Base-by-base conservation (phyloP, 2,329 filamentous ascomycete species). In the Trichoderma sp. region DNA sequence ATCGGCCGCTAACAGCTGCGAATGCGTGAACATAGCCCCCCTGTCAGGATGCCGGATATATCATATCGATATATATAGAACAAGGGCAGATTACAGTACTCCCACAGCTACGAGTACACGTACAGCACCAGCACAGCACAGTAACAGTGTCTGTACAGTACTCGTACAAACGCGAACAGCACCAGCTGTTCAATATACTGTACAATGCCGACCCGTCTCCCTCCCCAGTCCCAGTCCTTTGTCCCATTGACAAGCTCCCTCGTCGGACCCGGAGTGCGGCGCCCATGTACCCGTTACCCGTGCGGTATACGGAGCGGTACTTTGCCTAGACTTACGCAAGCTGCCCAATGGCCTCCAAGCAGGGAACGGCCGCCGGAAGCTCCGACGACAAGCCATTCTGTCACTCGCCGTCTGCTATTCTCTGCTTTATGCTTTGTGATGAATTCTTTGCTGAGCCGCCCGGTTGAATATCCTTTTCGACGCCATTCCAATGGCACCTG, bases 21-120 rank as follows among this genome's bases (percentile, higher is more conserved):
- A 43, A 30, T 30, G 61, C 23, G 43, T 64, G 36, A 39, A 50
- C 61, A 64, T 64, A 64, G 36, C 47, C 30, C 63, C 63, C 63
- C 30, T 65, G 61, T 63, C 61, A 63, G 36, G 28, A 20, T 39
- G 20, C 43, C 43, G 59, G 17, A 47, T 61, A 53, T 55, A 47
- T 62, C n/a, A 47, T 47, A 39, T 39, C 36, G n/a, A 55, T 70
- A 57, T 58, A 55, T 65, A 64, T 58, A 69, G 55, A 58, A 69
- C 66, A 69, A 50, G 53, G 43, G 57, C 53, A 58, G 55, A 68
- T 57, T 58, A 47, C 50, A 55, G 63, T 43, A 30, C 32, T 57
- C n/a, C 55, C 6, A 15, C 30, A 39, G 15, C 36, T 39, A 39
- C 36, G 34, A 15, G 36, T 39, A 39, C 36, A 39, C 15, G 36